Conservation (phyloP, 108 stramenopile species). For the Schizochytrium sp. region DNA sequence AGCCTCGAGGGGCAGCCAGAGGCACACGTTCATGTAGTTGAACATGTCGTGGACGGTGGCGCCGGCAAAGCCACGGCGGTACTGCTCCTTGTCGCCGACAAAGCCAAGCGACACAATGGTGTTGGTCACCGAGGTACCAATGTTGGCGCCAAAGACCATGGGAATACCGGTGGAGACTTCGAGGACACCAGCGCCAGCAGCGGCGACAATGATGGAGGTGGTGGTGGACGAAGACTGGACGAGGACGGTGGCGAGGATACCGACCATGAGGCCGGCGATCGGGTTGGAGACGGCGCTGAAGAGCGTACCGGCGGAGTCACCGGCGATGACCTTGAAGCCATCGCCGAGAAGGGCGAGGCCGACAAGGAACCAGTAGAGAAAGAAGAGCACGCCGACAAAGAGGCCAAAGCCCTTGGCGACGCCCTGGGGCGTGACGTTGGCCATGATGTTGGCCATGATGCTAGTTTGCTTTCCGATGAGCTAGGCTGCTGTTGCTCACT, state of each 20-base stretch:
- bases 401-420: constrained; percentile 54
- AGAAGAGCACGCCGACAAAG: constrained; percentile 49
- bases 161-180: constrained; percentile 60
- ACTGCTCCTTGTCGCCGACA: constrained; percentile 67
- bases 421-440: constrained; percentile 45
- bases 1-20: constrained; percentile 67
- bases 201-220: constrained; percentile 71
- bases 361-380: constrained; percentile 77
- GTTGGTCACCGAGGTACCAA: constrained; percentile 73
- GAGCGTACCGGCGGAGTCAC: constrained; percentile 63
- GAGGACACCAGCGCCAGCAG: constrained; percentile 61
- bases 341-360: constrained; percentile 66
- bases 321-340: constrained; percentile 69
- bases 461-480: too few species aligned
- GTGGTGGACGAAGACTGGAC: constrained; percentile 75
- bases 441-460: background rate
- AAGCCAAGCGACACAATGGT: constrained; percentile 76
- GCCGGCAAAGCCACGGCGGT: constrained; percentile 76
- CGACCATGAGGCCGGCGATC: constrained; percentile 67
- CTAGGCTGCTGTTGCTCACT: too few species aligned
- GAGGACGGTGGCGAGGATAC: constrained; percentile 70
- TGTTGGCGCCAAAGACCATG: constrained; percentile 82
- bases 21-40: constrained; percentile 66
- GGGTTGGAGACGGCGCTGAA: constrained; percentile 68
- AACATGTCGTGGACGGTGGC: constrained; percentile 82